Evolutionary conservation across 2,329 filamentous ascomycete genomes (phyloP), one percentile per base, ranked within the genome.

Genomic region (Pestalotiopsis sp.): DNA sequence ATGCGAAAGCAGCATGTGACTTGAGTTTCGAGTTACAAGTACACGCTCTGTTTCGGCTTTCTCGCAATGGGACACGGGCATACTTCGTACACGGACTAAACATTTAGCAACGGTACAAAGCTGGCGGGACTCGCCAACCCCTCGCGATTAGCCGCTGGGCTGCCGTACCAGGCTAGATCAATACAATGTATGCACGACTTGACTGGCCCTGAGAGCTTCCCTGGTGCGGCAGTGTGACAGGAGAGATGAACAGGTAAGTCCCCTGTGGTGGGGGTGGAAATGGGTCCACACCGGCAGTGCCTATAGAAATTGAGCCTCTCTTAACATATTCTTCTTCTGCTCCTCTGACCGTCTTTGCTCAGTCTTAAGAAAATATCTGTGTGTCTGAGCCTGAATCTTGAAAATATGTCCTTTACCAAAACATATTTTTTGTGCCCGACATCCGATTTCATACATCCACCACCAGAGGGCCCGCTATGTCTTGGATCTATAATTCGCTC

Each of bases 401-500:
- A 66, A 71, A n/a, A 70, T 66, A 70, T 75, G 68, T 71, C 71
- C 56, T 70, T 70, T 49, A 68, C 67, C 5, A 75, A 75, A 71
- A 73, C 71, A 11, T 75, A 75, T 73, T 75, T 75, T 66, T 71
- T 75, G 13, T 76, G 73, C 66, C 73, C 74, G 66, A 76, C 73
- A 59, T 74, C 73, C 52, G 74, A 74, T 69, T 76, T 76, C 70
- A 73, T 76, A 36, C 56, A 70, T 71, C 75, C 74, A 70, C 75
- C 75, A 60, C 74, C 75, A 71, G 60, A 56, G 27, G 75, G 75
- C 45, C 75, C 75, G 68, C 72, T 76, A 59, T 73, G 69, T 69
- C 75, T 76, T 61, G 75, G 75, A 23, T 75, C 75, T 72, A 76
- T 76, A 69, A 72, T 76, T 66, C 73, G 75, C 68, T 76, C 75